These are phyloP conservation scores for Tylopilus sp. DNA, from an alignment of 768 basidiomycete species.

Conservation along the genomic window DNA sequence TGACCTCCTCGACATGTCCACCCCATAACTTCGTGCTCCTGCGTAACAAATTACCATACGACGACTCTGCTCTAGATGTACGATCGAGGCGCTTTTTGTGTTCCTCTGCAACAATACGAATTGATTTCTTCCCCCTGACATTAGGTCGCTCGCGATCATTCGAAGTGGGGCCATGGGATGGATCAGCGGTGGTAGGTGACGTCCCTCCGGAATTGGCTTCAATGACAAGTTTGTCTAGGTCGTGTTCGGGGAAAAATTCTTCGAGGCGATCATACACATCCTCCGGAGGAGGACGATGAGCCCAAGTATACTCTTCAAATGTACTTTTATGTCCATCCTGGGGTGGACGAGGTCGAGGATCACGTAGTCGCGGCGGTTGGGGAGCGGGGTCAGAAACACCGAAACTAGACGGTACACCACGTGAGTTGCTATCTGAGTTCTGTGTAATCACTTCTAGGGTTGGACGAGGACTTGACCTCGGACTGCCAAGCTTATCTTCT, in stretches of 20 bases:
- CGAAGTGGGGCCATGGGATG: slow-evolving; percentile 37
- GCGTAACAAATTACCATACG: slow-evolving; percentile 54
- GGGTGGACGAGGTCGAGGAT: slow-evolving; percentile 24
- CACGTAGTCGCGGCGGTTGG: slow-evolving; percentile 16
- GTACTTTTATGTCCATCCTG: slow-evolving; percentile 38
- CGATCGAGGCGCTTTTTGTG: slow-evolving; percentile 76
- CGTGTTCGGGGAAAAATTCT: slow-evolving; percentile 93
- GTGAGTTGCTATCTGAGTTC: slow-evolving; percentile 14
- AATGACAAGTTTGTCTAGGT: slow-evolving; percentile 93
- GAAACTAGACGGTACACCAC: slow-evolving; percentile 16
- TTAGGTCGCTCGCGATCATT: slow-evolving; percentile 36
- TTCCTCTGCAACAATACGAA: slow-evolving; percentile 87
- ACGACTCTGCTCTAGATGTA: slow-evolving; percentile 55
- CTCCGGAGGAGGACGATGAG: slow-evolving; percentile 86
- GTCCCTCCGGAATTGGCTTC: slow-evolving; percentile 80
- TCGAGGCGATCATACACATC: slow-evolving; percentile 91
- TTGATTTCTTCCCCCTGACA: slow-evolving; percentile 80
- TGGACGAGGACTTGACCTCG: slow-evolving; percentile 24
- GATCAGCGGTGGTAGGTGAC: slow-evolving; percentile 66
- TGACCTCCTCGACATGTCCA: slow-evolving; percentile 89
- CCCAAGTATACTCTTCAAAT: slow-evolving; percentile 79
- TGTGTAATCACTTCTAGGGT: slow-evolving; percentile 31
- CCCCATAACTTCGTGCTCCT: slow-evolving; percentile 97
- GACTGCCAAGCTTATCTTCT: slow-evolving; percentile 18
- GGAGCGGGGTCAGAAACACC: slow-evolving; percentile 17